These are phyloP conservation scores for Teratosphaeria gauchensis DNA, from an alignment of 2,329 filamentous ascomycete genomes.

Conservation along the genomic window DNA sequence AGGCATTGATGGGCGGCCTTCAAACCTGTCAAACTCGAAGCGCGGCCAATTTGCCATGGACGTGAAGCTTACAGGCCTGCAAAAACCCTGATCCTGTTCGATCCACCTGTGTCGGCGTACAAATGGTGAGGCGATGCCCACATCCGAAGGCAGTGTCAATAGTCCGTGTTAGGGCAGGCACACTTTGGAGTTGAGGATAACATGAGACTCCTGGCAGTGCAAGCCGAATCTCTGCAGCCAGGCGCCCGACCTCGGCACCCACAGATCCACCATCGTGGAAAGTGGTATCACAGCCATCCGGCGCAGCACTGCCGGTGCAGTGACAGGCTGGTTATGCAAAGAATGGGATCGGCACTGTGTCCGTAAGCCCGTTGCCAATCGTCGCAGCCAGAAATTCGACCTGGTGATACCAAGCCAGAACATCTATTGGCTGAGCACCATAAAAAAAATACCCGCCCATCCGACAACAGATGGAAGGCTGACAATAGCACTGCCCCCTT, in stretches of 20 bases:
- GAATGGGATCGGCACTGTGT: background rate
- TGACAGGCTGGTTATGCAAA: background rate
- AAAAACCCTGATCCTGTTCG: background rate
- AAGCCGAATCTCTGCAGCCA: background rate
- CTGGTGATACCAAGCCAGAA: background rate
- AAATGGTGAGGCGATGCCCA: background rate
- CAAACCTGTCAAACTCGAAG: background rate
- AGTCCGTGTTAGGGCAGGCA: background rate
- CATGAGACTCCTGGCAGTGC: background rate
- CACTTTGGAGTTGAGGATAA: background rate
- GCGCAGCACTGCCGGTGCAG: background rate
- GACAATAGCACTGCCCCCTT: background rate
- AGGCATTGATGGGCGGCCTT: background rate
- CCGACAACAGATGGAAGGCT: background rate
- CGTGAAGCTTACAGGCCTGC: background rate
- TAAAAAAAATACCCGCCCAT: background rate
- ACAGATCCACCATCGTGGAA: background rate
- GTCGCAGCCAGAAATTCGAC: background rate
- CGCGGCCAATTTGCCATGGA: background rate
- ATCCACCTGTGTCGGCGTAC: background rate
- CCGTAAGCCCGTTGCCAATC: background rate
- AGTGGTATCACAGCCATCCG: background rate
- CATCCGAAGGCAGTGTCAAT: background rate
- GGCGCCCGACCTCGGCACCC: background rate
- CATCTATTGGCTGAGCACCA: background rate